Evolutionary conservation across 2,329 filamentous ascomycete genomes (phyloP), one percentile per base, ranked within the genome.

Genomic region (Zalaria sp.): DNA sequence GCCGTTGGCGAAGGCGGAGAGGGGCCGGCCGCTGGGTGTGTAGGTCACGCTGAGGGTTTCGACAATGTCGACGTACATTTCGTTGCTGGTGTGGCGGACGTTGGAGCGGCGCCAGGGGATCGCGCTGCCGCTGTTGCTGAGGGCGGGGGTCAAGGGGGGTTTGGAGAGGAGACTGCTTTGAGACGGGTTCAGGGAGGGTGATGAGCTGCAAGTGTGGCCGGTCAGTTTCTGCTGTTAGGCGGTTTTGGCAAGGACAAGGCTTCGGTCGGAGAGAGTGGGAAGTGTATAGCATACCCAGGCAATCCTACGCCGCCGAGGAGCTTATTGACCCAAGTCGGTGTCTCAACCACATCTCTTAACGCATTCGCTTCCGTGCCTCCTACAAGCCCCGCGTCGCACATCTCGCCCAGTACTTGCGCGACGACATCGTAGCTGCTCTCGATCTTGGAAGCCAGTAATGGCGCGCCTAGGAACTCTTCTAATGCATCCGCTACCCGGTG

Each of bases 31-130:
- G 0, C 88, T 95, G 0, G 91, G 91, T 0, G 91, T 87, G 35
- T 96, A 73, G 0, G 83, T 94, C 34, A 95, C 85, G 1, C 79
- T 77, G 0, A 98, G 69, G 1, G 84, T 86, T 65, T 98, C 91
- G 46, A 98, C 78, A 8, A 98, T 78, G 58, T 98, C 91, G 43
- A 94, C 89, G 59, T 96, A 96, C 51, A 98, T 72, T 61, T 98
- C 91, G 62, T 96, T 98, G 42, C 84, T 93, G 3, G 89, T 96
- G 60, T 98, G 91, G 10, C 88, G 75, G 41, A 98, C 91, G 54
- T 94, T 94, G 34, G 85, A 78, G 46, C 87, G 73, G 47, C 91
- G 77, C 91, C 91, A 98, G 1, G 88, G 88, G 34, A 96, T 76
- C 2, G 77, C 68, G 57, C 48, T 46, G 11, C 46, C 50, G 26